Conservation (phyloP, 2,329 filamentous ascomycete species). For the Capronia coronata region DNA sequence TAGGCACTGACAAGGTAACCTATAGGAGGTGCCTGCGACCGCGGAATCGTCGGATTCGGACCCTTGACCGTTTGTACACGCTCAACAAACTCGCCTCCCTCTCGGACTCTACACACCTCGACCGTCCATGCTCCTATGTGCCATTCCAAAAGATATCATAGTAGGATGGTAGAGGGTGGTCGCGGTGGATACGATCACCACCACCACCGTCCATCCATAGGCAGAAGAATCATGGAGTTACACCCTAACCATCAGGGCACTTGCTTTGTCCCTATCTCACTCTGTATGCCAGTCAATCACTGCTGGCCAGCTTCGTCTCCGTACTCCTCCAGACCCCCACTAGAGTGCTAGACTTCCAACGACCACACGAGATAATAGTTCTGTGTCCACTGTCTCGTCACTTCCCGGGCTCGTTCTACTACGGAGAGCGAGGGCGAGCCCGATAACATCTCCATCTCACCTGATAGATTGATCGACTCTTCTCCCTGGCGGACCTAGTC, state of each 20-base stretch:
- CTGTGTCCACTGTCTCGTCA: slow-evolving; percentile 7
- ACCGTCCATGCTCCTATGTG: slow-evolving; percentile 2
- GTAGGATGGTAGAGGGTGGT: slow-evolving; percentile 1
- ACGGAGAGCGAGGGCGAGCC: background rate
- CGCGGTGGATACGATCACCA: slow-evolving; percentile 5
- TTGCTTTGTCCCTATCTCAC: background rate
- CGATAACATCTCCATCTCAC: slow-evolving; percentile 1
- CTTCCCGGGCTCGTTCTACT: slow-evolving; percentile 3
- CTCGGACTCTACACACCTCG: slow-evolving; percentile 1
- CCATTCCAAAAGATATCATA: too few relatives aligned
- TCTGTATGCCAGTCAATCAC: too few relatives aligned
- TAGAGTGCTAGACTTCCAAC: background rate
- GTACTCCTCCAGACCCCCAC: slow-evolving; percentile 12
- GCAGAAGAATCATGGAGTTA: too few relatives aligned
- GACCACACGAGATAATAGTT: too few relatives aligned
- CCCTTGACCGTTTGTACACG: background rate
- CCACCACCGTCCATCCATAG: background rate
- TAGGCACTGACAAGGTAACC: background rate
- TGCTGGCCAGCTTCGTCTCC: too few relatives aligned
- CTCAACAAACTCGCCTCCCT: slow-evolving; percentile 12
- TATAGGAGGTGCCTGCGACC: slow-evolving; percentile 4
- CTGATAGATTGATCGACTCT: slow-evolving; percentile 1
- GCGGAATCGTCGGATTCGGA: slow-evolving; percentile 18
- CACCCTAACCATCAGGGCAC: too few relatives aligned
- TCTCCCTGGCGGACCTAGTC: background rate